These are phyloP conservation scores for Atalantia buxifolia DNA, from an alignment of 345 rosid species.

Conservation along the genomic window DNA sequence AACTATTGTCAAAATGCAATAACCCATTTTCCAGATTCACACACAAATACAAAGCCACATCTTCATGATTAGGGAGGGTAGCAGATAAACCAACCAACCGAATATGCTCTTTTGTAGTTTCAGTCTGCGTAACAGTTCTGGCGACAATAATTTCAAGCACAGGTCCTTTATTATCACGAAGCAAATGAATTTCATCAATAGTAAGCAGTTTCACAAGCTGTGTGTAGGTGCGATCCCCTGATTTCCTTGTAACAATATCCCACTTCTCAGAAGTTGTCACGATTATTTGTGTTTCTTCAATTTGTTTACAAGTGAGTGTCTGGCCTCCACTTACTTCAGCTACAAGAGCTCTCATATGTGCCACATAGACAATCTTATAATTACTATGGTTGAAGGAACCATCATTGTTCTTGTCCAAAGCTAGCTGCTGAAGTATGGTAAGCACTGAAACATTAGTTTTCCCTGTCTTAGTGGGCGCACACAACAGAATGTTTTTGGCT, in stretches of 20 bases:
- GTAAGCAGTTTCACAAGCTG: conserved; percentile 88
- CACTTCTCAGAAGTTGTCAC: conserved; percentile 98
- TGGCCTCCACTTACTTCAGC: conserved; percentile 91
- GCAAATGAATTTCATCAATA: conserved; percentile 93
- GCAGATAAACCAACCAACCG: conserved; percentile 93
- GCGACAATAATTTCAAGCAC: conserved; percentile 98
- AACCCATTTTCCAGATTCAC: conserved; percentile 67
- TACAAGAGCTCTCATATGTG: conserved; percentile 80
- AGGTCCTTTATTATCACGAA: conserved; percentile 94
- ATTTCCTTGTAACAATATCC: conserved; percentile 94
- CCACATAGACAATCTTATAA: conserved; percentile 94
- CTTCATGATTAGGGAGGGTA: conserved; percentile 90
- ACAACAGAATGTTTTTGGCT: conserved; percentile 81
- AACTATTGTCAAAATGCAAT: conserved; percentile 90
- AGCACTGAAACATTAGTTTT: conserved; percentile 96
- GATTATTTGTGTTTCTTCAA: conserved; percentile 90
- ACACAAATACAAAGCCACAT: conserved; percentile 81
- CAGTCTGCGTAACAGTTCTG: conserved; percentile 90
- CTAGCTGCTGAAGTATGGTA: conserved; percentile 91
- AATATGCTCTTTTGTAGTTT: conserved; percentile 86
- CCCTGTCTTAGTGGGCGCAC: conserved; percentile 98
- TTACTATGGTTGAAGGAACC: conserved; percentile 69
- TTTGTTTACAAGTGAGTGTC: conserved; percentile 82
- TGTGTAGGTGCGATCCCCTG: conserved; percentile 92
- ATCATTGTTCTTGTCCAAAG: conserved; percentile 49